These are phyloP conservation scores for Nothophoma quercina DNA, from an alignment of 2,329 filamentous ascomycete species.

Conservation along the genomic window DNA sequence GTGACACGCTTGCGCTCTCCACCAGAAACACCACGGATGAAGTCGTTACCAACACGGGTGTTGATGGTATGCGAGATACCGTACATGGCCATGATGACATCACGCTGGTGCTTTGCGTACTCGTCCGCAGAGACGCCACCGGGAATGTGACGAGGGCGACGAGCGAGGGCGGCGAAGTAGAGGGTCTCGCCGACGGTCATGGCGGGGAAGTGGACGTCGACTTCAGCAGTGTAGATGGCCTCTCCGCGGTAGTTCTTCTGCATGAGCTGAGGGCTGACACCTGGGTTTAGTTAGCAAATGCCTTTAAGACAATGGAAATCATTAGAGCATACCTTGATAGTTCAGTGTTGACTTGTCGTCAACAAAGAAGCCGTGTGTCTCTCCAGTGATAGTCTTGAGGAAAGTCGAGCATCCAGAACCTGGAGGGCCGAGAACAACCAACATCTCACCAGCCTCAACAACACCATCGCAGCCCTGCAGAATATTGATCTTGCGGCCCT, in stretches of 20 bases:
- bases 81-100: slow-evolving; percentile 72
- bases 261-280: slow-evolving; percentile 76
- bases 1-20: slow-evolving; percentile 83
- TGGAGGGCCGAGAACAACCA: slow-evolving; percentile 76
- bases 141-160: slow-evolving; percentile 69
- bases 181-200: slow-evolving; percentile 81
- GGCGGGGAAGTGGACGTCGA: slow-evolving; percentile 82
- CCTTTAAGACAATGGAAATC: too few relatives aligned
- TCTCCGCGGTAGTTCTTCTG: slow-evolving; percentile 80
- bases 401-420: slow-evolving; percentile 79
- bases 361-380: slow-evolving; percentile 80
- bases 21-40: slow-evolving; percentile 75
- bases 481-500: slow-evolving; percentile 65
- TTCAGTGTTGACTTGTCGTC: slow-evolving; percentile 77
- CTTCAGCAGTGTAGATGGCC: slow-evolving; percentile 85
- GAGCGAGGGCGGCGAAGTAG: slow-evolving; percentile 76
- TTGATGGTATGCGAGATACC: slow-evolving; percentile 77
- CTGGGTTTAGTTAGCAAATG: slow-evolving; percentile 43
- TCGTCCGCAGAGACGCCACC: slow-evolving; percentile 62
- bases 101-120: slow-evolving; percentile 70
- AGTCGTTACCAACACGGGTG: slow-evolving; percentile 78
- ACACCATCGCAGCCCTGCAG: slow-evolving; percentile 72
- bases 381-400: slow-evolving; percentile 82
- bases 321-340: slow-evolving; percentile 70
- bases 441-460: slow-evolving; percentile 75